Conservation (phyloP, 2,329 filamentous ascomycete genomes). For the Paecilomyces dactylethromorphus region DNA sequence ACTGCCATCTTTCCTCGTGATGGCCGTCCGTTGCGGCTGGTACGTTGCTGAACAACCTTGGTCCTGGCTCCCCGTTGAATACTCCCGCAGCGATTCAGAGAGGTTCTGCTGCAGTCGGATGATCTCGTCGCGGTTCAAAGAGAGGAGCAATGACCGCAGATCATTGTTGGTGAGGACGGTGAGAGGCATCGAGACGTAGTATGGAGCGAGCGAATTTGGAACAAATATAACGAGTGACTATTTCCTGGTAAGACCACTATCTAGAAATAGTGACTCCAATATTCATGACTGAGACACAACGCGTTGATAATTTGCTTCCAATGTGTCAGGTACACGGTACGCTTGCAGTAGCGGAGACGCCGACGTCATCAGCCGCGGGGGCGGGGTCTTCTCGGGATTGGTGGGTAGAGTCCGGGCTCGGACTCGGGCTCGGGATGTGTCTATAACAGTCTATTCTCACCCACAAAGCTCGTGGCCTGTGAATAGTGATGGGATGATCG, state of each 20-base stretch:
- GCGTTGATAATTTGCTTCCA: no score
- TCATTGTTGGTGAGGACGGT: slow-evolving; percentile 54
- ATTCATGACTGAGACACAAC: not conserved
- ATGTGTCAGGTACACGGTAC: no score
- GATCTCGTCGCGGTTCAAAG: slow-evolving; percentile 52
- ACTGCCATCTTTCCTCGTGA: slow-evolving; percentile 55
- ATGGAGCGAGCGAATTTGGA: not conserved
- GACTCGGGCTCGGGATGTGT: not conserved
- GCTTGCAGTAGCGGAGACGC: not conserved
- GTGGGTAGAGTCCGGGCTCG: no score
- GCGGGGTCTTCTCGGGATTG: not conserved
- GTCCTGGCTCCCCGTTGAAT: slow-evolving; percentile 56
- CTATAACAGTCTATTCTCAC: not conserved
- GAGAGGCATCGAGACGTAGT: slow-evolving; percentile 46
- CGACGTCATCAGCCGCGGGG: not conserved
- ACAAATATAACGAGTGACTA: not conserved
- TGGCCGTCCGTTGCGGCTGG: slow-evolving; percentile 55
- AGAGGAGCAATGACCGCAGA: slow-evolving; percentile 49
- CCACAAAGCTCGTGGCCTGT: not conserved
- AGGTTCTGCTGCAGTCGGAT: slow-evolving; percentile 51
- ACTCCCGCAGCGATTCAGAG: slow-evolving; percentile 56
- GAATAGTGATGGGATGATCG: not conserved
- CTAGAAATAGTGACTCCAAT: not conserved
- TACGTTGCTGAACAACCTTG: slow-evolving; percentile 53
- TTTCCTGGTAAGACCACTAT: not conserved